Percentiles rank a stretch among this genome's conserved stretches.
phyloP scores from a whole-genome alignment of 2,329 filamentous ascomycete genomes.

The Pyrenophora teres region DNA sequence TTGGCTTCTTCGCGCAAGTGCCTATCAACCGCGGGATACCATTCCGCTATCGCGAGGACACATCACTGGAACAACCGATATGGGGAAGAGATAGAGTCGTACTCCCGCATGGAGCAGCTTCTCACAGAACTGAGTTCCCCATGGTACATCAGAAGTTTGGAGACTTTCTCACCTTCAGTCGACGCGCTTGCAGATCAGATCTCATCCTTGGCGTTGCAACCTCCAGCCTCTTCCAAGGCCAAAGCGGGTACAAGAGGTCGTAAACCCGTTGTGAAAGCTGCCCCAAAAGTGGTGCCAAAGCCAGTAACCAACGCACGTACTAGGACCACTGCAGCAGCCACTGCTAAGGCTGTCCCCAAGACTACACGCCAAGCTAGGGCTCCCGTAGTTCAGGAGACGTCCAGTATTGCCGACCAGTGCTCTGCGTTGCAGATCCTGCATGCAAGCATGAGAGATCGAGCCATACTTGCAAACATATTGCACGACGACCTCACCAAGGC shows the following conservation, averaged over 20 bases:
- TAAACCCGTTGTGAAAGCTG: conserved; percentile 26
- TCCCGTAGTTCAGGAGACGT: conserved; percentile 4
- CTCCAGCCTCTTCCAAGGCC: conserved; percentile 11
- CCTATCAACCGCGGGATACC: conserved; percentile 58
- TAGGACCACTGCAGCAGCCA: conserved; percentile 18
- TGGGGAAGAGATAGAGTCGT: conserved; percentile 55
- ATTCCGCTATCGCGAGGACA: conserved; percentile 56
- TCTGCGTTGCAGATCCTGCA: conserved; percentile 50
- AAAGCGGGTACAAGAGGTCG: conserved; percentile 27
- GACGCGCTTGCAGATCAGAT: conserved; percentile 51
- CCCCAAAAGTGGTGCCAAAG: conserved; percentile 16
- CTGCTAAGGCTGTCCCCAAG: conserved; percentile 22
- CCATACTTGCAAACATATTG: conserved; percentile 51
- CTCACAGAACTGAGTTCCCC: conserved; percentile 50
- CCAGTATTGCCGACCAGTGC: conserved; percentile 42
- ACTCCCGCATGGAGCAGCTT: conserved; percentile 55
- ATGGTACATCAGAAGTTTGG: conserved; percentile 36
- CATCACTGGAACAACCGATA: conserved; percentile 55
- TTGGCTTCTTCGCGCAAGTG: conserved; percentile 47
- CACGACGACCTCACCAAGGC: conserved; percentile 41
- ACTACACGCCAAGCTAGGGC: conserved; percentile 15
- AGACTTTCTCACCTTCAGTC: conserved; percentile 33
- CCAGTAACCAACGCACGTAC: conserved; percentile 19
- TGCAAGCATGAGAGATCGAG: conserved; percentile 57
- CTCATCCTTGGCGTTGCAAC: conserved; percentile 47